phyloP scores from a whole-genome alignment of 2,329 filamentous ascomycete species.

The Neocatenulostroma microsporum region DNA sequence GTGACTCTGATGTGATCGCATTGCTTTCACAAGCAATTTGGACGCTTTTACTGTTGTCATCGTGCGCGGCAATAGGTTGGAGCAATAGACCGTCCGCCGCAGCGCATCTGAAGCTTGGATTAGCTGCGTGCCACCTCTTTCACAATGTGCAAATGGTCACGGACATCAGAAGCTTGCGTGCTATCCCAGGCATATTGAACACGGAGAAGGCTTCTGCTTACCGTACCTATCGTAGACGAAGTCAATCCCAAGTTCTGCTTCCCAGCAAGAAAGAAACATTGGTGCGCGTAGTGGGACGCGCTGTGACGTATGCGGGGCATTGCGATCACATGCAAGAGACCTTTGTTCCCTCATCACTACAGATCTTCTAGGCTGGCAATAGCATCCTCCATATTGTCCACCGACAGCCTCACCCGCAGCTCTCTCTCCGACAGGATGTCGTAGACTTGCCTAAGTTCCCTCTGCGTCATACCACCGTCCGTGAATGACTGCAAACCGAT shows the following conservation, averaged over 20 bases:
- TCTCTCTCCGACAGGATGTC: slow-evolving; percentile 55
- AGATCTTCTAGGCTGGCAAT: background rate
- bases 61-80: slow-evolving; percentile 56
- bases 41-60: slow-evolving; percentile 8
- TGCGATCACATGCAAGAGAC: background rate
- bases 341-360: too few relatives aligned
- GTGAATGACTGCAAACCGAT: slow-evolving; percentile 44
- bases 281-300: too few relatives aligned
- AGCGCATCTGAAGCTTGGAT: slow-evolving; percentile 42
- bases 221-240: too few relatives aligned
- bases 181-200: slow-evolving; percentile 76
- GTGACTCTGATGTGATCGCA: slow-evolving; percentile 41
- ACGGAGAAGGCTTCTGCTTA: too few relatives aligned
- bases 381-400: slow-evolving; percentile 8
- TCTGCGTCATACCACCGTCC: slow-evolving; percentile 32
- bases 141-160: background rate
- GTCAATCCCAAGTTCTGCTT: too few relatives aligned
- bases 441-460: slow-evolving; percentile 48
- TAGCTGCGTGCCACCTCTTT: background rate
- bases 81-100: slow-evolving; percentile 76
- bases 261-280: too few relatives aligned
- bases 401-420: slow-evolving; percentile 38
- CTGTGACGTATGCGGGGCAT: background rate
- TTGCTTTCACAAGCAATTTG: slow-evolving; percentile 58
- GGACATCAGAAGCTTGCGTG: slow-evolving; percentile 23